Evolutionary conservation across 371 early-diverging fungal species (phyloP).

Genomic region (Pancytospora philotis): DNA sequence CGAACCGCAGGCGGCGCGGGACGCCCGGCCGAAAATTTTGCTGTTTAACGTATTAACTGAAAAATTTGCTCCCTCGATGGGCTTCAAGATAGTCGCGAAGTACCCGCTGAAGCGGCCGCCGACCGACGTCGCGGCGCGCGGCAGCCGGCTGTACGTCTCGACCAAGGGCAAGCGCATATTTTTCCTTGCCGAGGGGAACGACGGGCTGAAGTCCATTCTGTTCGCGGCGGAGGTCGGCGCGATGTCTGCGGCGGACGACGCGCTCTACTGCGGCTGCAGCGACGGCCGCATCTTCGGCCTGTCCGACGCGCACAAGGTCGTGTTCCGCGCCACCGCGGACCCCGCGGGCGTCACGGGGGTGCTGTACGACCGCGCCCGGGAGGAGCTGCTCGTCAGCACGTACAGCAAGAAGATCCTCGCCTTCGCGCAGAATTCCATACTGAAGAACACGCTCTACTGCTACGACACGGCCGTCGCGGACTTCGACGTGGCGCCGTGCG

Average conservation of each 20-base stretch:
- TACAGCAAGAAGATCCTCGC: not conserved
- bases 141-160: not conserved
- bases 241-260: not conserved
- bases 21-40: too few species aligned
- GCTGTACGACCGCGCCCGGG: not conserved
- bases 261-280: not conserved
- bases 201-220: not conserved
- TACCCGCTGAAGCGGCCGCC: not conserved
- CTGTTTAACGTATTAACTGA: not conserved
- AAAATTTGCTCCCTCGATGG: not conserved
- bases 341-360: not conserved
- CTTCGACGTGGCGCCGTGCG: not conserved
- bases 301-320: not conserved
- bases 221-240: not conserved
- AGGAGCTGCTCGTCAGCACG: not conserved
- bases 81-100: not conserved
- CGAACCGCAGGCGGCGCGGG: too few species aligned
- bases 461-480: not conserved
- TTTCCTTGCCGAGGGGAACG: not conserved
- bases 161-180: slow-evolving; percentile 4
- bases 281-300: not conserved
- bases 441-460: not conserved
- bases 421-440: not conserved
- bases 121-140: not conserved
- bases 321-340: not conserved